These are phyloP conservation scores for Russula dissimulans DNA, from an alignment of 768 basidiomycete genomes.

Conservation along the genomic window DNA sequence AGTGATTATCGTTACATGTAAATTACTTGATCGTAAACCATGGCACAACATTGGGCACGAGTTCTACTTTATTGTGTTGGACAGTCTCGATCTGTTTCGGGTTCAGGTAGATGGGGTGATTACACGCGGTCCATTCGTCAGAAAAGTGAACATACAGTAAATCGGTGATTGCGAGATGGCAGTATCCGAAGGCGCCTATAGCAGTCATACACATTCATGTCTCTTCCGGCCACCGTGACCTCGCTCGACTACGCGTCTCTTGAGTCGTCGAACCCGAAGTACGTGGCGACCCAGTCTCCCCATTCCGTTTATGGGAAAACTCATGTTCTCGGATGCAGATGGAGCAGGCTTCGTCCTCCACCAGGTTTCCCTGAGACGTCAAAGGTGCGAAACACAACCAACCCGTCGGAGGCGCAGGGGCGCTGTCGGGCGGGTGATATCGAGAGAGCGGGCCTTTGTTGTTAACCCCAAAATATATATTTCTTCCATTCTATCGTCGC, in stretches of 20 bases:
- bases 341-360: constrained; percentile 6
- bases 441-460: too few relatives aligned
- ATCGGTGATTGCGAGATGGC: too few relatives aligned
- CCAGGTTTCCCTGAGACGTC: constrained; percentile 9
- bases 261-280: constrained; percentile 6
- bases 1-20: constrained; percentile 1
- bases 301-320: background rate
- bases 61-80: background rate
- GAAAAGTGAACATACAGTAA: too few relatives aligned
- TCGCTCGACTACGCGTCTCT: constrained; percentile 10
- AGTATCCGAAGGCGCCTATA: background rate
- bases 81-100: background rate
- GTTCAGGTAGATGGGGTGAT: too few relatives aligned
- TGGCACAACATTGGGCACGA: background rate
- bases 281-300: background rate
- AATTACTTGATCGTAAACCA: background rate
- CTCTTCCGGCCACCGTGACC: background rate
- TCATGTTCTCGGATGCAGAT: background rate
- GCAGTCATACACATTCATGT: background rate
- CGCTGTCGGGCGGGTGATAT: too few relatives aligned
- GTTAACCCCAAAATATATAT: too few relatives aligned
- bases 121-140: too few relatives aligned
- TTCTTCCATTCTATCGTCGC: background rate
- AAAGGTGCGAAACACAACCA: constrained; percentile 1
- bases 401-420: too few relatives aligned